Conservation (phyloP, 2,329 filamentous ascomycete genomes). For the Pseudopithomyces maydicus region DNA sequence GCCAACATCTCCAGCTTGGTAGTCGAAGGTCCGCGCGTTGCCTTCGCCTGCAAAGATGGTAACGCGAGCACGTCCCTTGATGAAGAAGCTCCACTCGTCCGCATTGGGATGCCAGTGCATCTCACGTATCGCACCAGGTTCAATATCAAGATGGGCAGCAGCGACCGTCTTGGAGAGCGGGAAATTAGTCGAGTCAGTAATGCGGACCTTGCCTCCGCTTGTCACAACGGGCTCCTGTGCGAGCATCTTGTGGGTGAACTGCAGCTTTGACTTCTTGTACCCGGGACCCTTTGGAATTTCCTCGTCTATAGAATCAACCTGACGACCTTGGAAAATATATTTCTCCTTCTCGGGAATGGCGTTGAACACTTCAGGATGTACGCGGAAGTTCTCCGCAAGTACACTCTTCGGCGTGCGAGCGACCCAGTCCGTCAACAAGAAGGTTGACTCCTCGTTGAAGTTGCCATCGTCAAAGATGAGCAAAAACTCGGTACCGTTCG, state of each 20-base stretch:
- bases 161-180: constrained; percentile 74
- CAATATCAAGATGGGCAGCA: constrained; percentile 72
- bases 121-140: constrained; percentile 74
- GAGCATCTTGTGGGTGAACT: constrained; percentile 75
- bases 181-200: constrained; percentile 78
- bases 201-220: constrained; percentile 72
- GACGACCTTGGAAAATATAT: constrained; percentile 76
- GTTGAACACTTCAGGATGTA: constrained; percentile 72
- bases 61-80: constrained; percentile 71
- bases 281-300: constrained; percentile 66
- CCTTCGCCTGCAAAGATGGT: constrained; percentile 75
- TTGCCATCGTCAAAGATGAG: constrained; percentile 65
- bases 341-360: constrained; percentile 70
- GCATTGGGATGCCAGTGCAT: constrained; percentile 85
- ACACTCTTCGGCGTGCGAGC: constrained; percentile 75
- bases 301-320: constrained; percentile 67
- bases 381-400: constrained; percentile 75
- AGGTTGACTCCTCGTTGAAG: constrained; percentile 70
- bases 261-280: constrained; percentile 69
- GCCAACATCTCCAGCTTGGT: constrained; percentile 74
- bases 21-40: constrained; percentile 76
- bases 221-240: constrained; percentile 69
- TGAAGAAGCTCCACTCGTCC: constrained; percentile 83
- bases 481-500: constrained; percentile 69
- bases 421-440: constrained; percentile 75